Conservation (phyloP, 495 filamentous ascomycete genomes). For the Xylaria intraflava region DNA sequence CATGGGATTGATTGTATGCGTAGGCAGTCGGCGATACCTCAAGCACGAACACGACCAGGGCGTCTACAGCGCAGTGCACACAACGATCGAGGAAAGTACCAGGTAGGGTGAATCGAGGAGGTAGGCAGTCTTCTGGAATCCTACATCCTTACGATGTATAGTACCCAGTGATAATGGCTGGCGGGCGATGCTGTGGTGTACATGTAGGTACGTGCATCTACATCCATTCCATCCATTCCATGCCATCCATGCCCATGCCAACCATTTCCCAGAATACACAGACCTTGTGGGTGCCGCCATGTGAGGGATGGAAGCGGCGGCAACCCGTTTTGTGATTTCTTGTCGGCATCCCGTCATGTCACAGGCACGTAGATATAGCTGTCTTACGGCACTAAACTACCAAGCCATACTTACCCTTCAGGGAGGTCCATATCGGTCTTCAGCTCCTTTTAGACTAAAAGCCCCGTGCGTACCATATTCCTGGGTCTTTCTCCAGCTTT, state of each 20-base stretch:
- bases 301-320: slow-evolving; percentile 5
- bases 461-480: slow-evolving; percentile 24
- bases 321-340: slow-evolving; percentile 9
- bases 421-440: slow-evolving; percentile 14
- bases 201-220: slow-evolving; percentile 14
- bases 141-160: neutral
- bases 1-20: too few species aligned
- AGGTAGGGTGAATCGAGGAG: too few species aligned
- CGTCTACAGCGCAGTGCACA: too few species aligned
- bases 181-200: slow-evolving; percentile 2
- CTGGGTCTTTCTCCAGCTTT: slow-evolving; percentile 26
- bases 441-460: slow-evolving; percentile 19
- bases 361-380: neutral
- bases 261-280: too few species aligned
- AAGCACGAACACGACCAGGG: too few species aligned
- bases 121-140: too few species aligned
- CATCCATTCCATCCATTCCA: slow-evolving; percentile 3
- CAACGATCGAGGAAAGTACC: too few species aligned
- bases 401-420: neutral
- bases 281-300: slow-evolving; percentile 1
- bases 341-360: neutral
- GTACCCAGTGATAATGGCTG: neutral
- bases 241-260: too few species aligned
- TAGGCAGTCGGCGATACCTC: too few species aligned
- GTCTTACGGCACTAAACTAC: slow-evolving; percentile 1